Base-by-base conservation (phyloP, 768 basidiomycete genomes). In the Lentinula guzmanii region DNA sequence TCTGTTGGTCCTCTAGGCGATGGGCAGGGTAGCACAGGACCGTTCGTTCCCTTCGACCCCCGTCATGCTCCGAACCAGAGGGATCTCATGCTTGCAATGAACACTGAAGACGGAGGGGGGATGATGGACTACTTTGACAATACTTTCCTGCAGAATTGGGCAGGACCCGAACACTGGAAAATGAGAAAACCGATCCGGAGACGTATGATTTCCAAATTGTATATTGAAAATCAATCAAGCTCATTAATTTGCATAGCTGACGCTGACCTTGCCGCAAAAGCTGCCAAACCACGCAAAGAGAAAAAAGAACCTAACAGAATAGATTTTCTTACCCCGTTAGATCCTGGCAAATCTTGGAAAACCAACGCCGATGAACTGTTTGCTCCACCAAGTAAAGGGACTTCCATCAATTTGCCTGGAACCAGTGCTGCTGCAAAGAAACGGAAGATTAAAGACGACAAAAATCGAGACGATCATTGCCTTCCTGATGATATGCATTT, bases 401-500 rank as follows among this genome's bases (percentile, higher is more conserved):
- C 81, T 18, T 80, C 84, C 5, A 89, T 93, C 61, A 89, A 84
- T 37, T 74, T 93, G 13, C 82, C 89, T 6, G 82, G 83, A 3
- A 82, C 82, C 3, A 77, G 78, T 4, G 68, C 76, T 45, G 69
- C 79, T 13, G 74, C 1, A 76, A 74, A 72, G 63, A 78, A 78
- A 63, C 86, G 75, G 72, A 85, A 76, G 64, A 70, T 68, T 31
- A 78, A 79, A 70, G 77, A 76, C 55, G 82, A 82, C 61, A 87
- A 86, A 68, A 91, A 86, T 70, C 82, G 84, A 28, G 85, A 88
- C 62, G 85, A 89, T 54, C 88, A 92, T 65, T 82, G 85, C 7
- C 77, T 98, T 48, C 97, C 97, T 1, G 95, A 98, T 67, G 97
- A 99, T 70, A 95, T 96, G 90, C 95, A 98, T 72, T 99, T 99